Conservation (phyloP, 768 basidiomycete species). For the Suillus variegatus region DNA sequence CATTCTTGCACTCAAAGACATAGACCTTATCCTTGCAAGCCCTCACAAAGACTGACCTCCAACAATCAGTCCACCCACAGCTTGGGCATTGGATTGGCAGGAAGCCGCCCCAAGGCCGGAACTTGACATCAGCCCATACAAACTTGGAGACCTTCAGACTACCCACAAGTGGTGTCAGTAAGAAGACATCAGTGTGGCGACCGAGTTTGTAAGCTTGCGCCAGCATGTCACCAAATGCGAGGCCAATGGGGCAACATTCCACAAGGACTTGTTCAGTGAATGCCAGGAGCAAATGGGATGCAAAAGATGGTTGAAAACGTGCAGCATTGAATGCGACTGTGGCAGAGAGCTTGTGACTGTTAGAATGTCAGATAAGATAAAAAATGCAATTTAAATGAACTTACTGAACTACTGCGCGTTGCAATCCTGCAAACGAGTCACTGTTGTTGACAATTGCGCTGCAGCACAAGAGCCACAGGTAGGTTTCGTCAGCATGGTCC, state of each 20-base stretch:
- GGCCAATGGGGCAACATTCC: neutral
- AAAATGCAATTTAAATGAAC: neutral
- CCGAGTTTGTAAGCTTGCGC: neutral
- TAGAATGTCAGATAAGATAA: neutral
- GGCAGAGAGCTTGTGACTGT: neutral
- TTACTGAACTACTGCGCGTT: neutral
- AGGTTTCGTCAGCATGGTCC: neutral
- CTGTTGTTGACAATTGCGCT: neutral
- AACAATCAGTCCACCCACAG: neutral
- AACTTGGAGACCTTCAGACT: neutral
- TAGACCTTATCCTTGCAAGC: neutral
- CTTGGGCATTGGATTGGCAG: slow-evolving; percentile 7
- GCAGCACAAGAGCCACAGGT: neutral
- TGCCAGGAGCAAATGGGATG: neutral
- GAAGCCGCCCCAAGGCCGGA: neutral
- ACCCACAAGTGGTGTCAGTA: neutral
- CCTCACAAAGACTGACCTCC: neutral
- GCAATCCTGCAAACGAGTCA: neutral
- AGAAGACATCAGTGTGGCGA: neutral
- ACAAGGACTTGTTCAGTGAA: neutral
- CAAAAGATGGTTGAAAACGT: neutral
- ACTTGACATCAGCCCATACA: neutral
- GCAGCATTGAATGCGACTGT: neutral
- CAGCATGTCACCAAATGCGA: neutral
- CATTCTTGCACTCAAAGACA: neutral